Percentiles rank a stretch among this genome's conserved stretches.
phyloP scores from a whole-genome alignment of 768 basidiomycete genomes.

The Suillus paluster region DNA sequence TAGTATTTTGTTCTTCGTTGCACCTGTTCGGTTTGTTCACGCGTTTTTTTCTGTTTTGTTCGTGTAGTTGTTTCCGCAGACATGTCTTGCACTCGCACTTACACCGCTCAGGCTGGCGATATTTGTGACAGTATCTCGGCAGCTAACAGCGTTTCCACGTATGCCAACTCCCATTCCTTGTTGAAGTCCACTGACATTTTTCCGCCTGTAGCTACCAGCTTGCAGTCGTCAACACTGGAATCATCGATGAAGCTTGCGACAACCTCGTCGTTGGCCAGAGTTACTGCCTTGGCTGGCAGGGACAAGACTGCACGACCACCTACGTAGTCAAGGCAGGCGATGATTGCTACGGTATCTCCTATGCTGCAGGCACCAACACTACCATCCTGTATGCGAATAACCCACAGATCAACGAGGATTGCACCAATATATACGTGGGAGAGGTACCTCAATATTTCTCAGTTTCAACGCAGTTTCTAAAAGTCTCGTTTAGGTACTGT shows the following conservation, averaged over 20 bases:
- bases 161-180: constrained; percentile 24
- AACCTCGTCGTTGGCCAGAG: constrained; percentile 56
- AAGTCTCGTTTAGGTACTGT: constrained; percentile 51
- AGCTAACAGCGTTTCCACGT: constrained; percentile 68
- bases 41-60: constrained; percentile 11
- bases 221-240: constrained; percentile 56
- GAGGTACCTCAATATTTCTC: constrained; percentile 52
- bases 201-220: constrained; percentile 66
- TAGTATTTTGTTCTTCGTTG: constrained; percentile 15
- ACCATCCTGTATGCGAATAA: constrained; percentile 70
- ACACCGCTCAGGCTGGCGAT: constrained; percentile 65
- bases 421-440: constrained; percentile 73
- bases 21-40: not conserved
- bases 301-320: constrained; percentile 65
- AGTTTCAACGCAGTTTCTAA: not conserved
- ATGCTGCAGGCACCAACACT: constrained; percentile 46
- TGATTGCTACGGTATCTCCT: constrained; percentile 57
- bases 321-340: constrained; percentile 62
- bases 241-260: constrained; percentile 56
- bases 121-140: constrained; percentile 75
- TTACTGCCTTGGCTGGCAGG: constrained; percentile 65
- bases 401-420: constrained; percentile 64
- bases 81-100: constrained; percentile 60
- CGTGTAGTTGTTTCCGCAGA: constrained; percentile 28
- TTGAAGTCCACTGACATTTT: not conserved